Evolutionary conservation across 495 filamentous ascomycete genomes (phyloP), one percentile per base, ranked within the genome.

Genomic region (Apodospora peruviana): DNA sequence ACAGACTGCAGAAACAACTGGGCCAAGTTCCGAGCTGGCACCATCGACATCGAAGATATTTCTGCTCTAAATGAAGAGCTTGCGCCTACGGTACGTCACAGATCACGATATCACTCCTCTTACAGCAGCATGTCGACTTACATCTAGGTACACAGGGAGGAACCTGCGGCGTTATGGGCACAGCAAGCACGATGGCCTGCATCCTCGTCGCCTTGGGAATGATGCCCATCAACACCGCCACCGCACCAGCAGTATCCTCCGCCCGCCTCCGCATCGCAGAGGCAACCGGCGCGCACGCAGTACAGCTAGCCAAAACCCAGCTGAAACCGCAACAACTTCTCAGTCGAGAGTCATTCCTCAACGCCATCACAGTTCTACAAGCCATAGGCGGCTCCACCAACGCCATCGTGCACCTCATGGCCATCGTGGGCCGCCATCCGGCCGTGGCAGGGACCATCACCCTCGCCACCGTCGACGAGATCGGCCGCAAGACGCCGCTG

Each of bases 351-450:
- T 85, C 82, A 0, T 85, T 87, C 53, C 56, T 78, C 39, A 87
- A 87, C 57, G 83, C 83, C 38, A 82, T 84, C 54, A 82, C 70
- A 2, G 83, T 86, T 0, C 71, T 87, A 2, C 83, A 86, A 50
- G 83, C 83, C 17, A 83, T 86, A 36, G 83, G 83, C 18, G 83
- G 83, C 16, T 84, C 80, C 0, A 86, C 83, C 1, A 87, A 86
- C 64, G 82, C 80, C 4, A 71, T 87, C 5, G 77, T 86, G 0
- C 83, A 87, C 53, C 61, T 87, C 9, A 63, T 87, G 60, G 83
- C 83, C 17, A 84, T 85, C 47, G 65, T 69, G 18, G 81, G 81
- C 59, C 69, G 81, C 16, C 81, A 85, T 52, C 80, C 79, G 0
- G 49, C 54, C 2, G 49, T 85, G 4, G 68, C 74, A 12, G 79